A percentile compares a stretch with the other conserved stretches of the same genome.
These are phyloP conservation scores for Taxillus chinensis DNA, from an alignment of 164 flowering plant genomes.

Conservation along the genomic window DNA sequence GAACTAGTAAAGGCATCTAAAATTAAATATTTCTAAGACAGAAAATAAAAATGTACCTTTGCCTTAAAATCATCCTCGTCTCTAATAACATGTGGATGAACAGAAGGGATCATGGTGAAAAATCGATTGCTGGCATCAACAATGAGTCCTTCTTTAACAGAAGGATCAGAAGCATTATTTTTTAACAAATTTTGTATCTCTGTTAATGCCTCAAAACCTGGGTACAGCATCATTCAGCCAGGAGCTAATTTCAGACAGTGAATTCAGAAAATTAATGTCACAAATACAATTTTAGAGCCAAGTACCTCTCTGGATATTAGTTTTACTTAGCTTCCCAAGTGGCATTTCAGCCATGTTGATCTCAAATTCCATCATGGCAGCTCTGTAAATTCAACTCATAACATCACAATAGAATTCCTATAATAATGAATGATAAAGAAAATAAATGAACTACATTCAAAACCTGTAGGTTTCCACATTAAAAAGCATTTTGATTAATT, in stretches of 20 bases:
- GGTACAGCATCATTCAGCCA: neutral
- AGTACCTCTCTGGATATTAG: conserved; percentile 77
- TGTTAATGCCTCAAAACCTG: conserved; percentile 96
- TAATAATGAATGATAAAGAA: neutral
- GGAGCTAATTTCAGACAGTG: too few species aligned
- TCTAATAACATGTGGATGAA: conserved; percentile 86
- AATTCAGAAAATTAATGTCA: too few species aligned
- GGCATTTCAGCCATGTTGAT: conserved; percentile 99
- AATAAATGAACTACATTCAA: neutral
- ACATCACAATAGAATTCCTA: conserved; percentile 1
- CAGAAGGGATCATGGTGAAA: conserved; percentile 89
- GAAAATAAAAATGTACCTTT: conserved; percentile 42
- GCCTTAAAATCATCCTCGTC: conserved; percentile 76
- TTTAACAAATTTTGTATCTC: conserved; percentile 74
- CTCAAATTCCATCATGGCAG: conserved; percentile 97
- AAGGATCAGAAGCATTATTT: conserved; percentile 23
- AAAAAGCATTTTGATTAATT: conserved; percentile 89
- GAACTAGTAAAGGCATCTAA: too few species aligned
- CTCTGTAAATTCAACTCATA: conserved; percentile 33
- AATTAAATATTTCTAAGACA: too few species aligned
- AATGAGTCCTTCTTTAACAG: conserved; percentile 65
- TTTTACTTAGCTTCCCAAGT: conserved; percentile 92
- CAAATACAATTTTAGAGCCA: neutral
- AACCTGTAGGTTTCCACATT: conserved; percentile 91
- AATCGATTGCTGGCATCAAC: conserved; percentile 91